phyloP scores from a whole-genome alignment of 73 alveolate species.

The Blepharisma stoltei region DNA sequence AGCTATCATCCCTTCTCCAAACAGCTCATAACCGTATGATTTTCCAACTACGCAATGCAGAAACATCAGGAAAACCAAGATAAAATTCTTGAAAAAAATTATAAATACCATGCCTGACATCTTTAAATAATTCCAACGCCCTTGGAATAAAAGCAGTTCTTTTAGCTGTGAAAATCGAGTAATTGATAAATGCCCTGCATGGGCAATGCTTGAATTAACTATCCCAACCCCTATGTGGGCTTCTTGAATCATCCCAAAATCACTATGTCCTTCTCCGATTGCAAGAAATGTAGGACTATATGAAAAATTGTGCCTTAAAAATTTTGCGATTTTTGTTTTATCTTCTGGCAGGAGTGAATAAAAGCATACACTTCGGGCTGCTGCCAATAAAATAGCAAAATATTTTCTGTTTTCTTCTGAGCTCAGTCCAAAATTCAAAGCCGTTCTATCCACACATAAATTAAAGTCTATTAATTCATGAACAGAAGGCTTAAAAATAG shows the following conservation, averaged over 20 bases:
- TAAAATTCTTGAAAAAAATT: background rate
- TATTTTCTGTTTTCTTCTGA: background rate
- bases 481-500: background rate
- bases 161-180: background rate
- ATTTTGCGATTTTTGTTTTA: background rate
- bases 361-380: slow-evolving; percentile 1
- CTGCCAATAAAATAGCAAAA: background rate
- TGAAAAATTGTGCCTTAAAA: background rate
- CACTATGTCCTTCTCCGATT: background rate
- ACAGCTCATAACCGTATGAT: background rate
- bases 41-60: too few species aligned
- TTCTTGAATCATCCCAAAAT: slow-evolving; percentile 13
- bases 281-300: background rate
- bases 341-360: slow-evolving; percentile 5
- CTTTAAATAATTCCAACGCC: background rate
- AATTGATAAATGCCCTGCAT: background rate
- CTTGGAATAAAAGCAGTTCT: background rate
- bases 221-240: slow-evolving; percentile 16
- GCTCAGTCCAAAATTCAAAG: background rate
- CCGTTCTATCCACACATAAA: background rate
- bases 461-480: background rate
- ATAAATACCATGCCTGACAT: slow-evolving; percentile 2
- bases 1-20: background rate
- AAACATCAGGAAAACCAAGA: too few species aligned
- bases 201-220: too few species aligned